phyloP scores from a whole-genome alignment of 106 monocot species.

The Allium cepa region DNA sequence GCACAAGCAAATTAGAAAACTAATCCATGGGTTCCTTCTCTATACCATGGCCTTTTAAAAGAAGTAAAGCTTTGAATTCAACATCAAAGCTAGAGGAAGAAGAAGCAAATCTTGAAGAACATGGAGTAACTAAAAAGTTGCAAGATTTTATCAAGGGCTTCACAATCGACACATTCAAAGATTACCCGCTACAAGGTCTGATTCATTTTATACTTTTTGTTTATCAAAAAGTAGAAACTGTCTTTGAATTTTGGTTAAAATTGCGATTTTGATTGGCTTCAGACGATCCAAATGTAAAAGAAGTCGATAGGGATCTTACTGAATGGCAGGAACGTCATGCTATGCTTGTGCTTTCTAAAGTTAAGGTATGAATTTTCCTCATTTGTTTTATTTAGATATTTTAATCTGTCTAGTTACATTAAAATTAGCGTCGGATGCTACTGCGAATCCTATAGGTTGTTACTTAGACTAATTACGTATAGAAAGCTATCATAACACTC shows the following conservation, averaged over 20 bases:
- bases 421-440: too few species aligned
- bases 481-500: too few species aligned
- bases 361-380: constrained; percentile 35
- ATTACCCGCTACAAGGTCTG: constrained; percentile 38
- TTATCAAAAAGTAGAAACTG: too few species aligned
- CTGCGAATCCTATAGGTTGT: too few species aligned
- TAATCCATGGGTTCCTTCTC: constrained; percentile 13
- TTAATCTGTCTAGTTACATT: too few species aligned
- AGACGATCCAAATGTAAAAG: constrained; percentile 14
- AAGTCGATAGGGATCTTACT: constrained; percentile 37
- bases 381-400: too few species aligned
- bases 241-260: background rate
- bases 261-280: background rate
- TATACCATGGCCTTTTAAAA: constrained; percentile 26
- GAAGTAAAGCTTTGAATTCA: background rate
- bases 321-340: constrained; percentile 92
- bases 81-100: constrained; percentile 1
- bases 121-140: constrained; percentile 69
- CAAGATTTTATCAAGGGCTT: constrained; percentile 49
- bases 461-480: too few species aligned
- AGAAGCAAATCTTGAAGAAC: constrained; percentile 29
- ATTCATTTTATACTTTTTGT: background rate
- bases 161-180: constrained; percentile 67
- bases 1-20: background rate
- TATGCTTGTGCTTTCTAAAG: constrained; percentile 44